A percentile compares a stretch with the other conserved stretches of the same genome.
Conservation (phyloP, 768 basidiomycete species). For the Phaffia australis region DNA sequence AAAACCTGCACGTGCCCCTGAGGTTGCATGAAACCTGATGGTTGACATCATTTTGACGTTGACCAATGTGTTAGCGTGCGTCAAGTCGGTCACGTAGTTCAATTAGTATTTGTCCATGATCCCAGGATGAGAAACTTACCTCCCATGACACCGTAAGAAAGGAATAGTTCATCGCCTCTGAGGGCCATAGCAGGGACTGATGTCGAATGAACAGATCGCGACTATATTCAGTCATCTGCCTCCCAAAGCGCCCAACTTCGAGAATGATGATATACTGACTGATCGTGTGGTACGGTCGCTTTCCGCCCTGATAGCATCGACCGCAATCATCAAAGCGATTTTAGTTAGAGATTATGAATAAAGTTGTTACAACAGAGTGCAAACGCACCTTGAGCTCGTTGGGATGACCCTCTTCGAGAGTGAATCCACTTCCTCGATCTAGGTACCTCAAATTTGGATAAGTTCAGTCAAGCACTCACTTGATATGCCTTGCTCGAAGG, state of each 20-base stretch:
- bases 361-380: background rate
- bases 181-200: constrained; percentile 69
- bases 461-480: too few species aligned
- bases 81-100: constrained; percentile 41
- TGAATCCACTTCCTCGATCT: constrained; percentile 73
- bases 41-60: constrained; percentile 50
- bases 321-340: background rate
- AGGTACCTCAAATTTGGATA: background rate
- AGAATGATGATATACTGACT: constrained; percentile 34
- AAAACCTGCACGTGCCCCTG: constrained; percentile 95
- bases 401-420: constrained; percentile 66
- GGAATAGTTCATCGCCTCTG: constrained; percentile 65
- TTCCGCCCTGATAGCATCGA: constrained; percentile 42
- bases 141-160: constrained; percentile 49
- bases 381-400: constrained; percentile 60
- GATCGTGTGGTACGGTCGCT: constrained; percentile 86
- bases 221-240: too few species aligned
- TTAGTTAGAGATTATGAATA: background rate
- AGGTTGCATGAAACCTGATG: constrained; percentile 67
- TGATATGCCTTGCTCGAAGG: background rate
- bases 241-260: background rate
- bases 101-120: background rate
- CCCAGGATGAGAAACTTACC: constrained; percentile 5
- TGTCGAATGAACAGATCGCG: background rate
- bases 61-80: background rate